Conservation (phyloP, 164 flowering plant species). For the Nelumbo lutea region DNA sequence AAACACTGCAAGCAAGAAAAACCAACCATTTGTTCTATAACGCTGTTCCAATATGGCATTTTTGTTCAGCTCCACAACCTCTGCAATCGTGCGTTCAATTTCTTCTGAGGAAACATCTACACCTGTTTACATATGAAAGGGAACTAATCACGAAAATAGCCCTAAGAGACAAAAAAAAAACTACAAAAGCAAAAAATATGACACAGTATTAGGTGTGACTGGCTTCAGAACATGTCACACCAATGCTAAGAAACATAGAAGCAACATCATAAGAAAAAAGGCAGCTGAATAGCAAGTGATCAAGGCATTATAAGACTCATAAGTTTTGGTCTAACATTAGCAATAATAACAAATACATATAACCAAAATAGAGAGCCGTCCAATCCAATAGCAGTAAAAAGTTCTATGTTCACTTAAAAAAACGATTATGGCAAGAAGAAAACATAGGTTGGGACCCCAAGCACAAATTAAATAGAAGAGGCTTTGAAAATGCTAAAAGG, state of each 20-base stretch:
- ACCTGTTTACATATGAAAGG: conserved; percentile 37
- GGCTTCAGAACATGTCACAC: neutral
- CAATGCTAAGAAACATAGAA: neutral
- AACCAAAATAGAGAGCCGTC: too few relatives aligned
- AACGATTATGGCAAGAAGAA: too few relatives aligned
- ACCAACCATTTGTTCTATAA: conserved; percentile 66
- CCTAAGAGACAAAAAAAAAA: neutral
- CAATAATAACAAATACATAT: too few relatives aligned
- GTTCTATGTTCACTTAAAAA: too few relatives aligned
- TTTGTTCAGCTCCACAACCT: conserved; percentile 63
- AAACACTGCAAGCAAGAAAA: neutral
- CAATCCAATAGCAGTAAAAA: too few relatives aligned
- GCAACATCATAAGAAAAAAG: neutral
- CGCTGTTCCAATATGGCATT: conserved; percentile 54
- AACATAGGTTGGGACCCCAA: too few relatives aligned
- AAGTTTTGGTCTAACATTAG: too few relatives aligned
- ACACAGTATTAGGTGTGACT: neutral
- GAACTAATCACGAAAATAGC: neutral
- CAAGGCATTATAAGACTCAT: neutral
- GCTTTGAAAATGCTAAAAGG: too few relatives aligned
- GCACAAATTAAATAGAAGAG: too few relatives aligned
- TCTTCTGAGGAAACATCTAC: conserved; percentile 63
- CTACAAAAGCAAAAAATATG: neutral
- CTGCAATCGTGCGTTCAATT: conserved; percentile 42
- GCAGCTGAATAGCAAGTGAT: neutral